Base-by-base conservation (phyloP, 1,284 basidiomycete species). In the Paramarasmius palmivorus region DNA sequence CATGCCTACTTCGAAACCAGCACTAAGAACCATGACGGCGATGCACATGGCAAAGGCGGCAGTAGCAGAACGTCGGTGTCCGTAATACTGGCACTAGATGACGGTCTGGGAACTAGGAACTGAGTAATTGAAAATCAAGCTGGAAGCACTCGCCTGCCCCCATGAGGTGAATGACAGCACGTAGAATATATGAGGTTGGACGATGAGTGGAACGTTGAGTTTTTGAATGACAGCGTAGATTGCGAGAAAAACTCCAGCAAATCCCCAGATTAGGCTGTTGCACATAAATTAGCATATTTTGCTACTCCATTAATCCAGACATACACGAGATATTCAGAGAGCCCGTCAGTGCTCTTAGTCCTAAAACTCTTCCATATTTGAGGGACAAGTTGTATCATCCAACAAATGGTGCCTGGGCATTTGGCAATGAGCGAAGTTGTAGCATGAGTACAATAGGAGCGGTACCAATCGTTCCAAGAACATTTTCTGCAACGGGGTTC, bases 291-390 rank as follows among this genome's bases (percentile, higher is more conserved):
- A 35, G 2, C 44, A 17, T 22, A 29, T 25, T 26, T 23, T 39
- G 14, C 38, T 29, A 26, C 3, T 34, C 8, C 38, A 49, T 19
- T 23, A 25, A 14, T 41, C 51, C 62, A 49, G 49, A 83, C 82
- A 79, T 77, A 88, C 85, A 91, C 82, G 34, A 94, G 77, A 65
- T 74, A 83, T 14, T 77, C 78, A 0, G 90, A 92, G 5, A 93
- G 75, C 0, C 92, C 91, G 22, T 83, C 76, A 0, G 88, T 90
- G 29, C 81, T 82, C 63, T 92, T 89, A 19, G 77, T 73, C n/a
- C 83, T 78, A 70, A 82, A 86, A 60, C 80, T 88, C 67, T 93
- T 92, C 79, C 82, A 83, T 19, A 86, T 78, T 63, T 92, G 91
- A 10, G 90, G 91, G 10, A 92, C 66, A 26, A 93, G 73, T 65